These are phyloP conservation scores for Lactarius deliciosus DNA, from an alignment of 768 basidiomycete genomes.

Conservation along the genomic window DNA sequence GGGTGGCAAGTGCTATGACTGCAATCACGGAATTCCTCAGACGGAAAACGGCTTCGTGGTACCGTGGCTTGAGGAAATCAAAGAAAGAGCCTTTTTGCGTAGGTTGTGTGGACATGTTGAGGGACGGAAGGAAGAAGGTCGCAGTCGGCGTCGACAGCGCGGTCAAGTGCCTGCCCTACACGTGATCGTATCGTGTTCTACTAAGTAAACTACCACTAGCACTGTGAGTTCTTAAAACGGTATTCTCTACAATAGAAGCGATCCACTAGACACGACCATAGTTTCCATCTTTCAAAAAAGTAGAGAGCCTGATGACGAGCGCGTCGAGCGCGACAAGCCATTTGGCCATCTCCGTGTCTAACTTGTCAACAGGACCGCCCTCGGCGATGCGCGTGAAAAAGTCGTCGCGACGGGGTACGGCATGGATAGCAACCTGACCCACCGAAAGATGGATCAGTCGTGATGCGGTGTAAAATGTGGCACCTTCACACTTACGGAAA, in stretches of 20 bases:
- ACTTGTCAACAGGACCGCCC: constrained; percentile 53
- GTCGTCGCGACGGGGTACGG: constrained; percentile 57
- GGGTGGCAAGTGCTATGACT: constrained; percentile 17
- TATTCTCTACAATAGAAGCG: not conserved
- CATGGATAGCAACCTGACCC: constrained; percentile 43
- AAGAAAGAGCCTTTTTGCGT: constrained; percentile 13
- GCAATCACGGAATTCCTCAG: constrained; percentile 23
- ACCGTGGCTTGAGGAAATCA: constrained; percentile 25
- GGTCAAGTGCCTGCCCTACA: not conserved
- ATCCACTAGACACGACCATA: constrained; percentile 52
- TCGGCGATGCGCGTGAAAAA: constrained; percentile 65
- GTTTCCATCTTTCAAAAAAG: constrained; percentile 55
- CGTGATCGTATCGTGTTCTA: constrained; percentile 21
- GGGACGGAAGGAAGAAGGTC: not conserved
- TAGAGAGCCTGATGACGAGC: constrained; percentile 50
- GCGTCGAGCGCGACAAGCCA: constrained; percentile 62
- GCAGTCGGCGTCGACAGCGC: not conserved
- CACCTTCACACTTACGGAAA: constrained; percentile 47
- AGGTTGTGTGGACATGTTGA: constrained; percentile 13
- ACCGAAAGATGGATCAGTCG: constrained; percentile 1
- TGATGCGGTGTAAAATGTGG: constrained; percentile 33
- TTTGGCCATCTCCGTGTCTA: constrained; percentile 51
- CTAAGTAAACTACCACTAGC: too few species aligned
- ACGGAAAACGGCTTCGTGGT: constrained; percentile 27
- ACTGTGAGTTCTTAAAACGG: not conserved